Evolutionary conservation across 257 asterid genomes (phyloP), one percentile per base, ranked within the genome.

Genomic region (Scutellaria baicalensis): DNA sequence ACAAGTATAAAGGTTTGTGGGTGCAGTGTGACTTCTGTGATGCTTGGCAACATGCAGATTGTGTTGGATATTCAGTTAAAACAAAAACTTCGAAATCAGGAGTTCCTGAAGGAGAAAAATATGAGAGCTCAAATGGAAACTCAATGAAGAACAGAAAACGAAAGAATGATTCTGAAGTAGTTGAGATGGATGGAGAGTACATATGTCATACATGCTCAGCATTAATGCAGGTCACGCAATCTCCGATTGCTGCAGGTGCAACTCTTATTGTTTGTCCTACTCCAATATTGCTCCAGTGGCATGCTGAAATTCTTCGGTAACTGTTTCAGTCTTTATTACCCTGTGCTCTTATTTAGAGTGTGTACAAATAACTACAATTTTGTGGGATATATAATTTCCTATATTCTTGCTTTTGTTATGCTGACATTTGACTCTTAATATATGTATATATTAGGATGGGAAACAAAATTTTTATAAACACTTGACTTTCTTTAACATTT

Each of bases 251-350:
- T 66, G 76, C 99, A 38, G 93, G 96, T 77, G 97, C 97, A 70
- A 93, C 99, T 81, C 99, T 93, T 84, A 81, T 93, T 60, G 95
- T 93, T 77, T 93, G 97, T 84, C 99, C 99, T 72, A 84, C 97
- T 70, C 91, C 99, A 72, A 93, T 93, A 77, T 82, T 93, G 89
- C 84, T 84, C 81, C 99, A 93, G 88, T 93, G 99, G 99, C 96
- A 93, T 77, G 80, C 96, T 80, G 97, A 93, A 73, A 91, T 93
- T 82, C 79, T 87, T 70, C 97, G 97, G 99, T 93, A 93, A 78
- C 71, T 66, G 73, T 70, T 77, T 80, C 62, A 57, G 56, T 66
- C 74, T 73, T 80, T 63, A 49, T 68, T 65, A 49, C 54, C 58
- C 56, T 12, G 21, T 77, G 77, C 42, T 55, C 78, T 56, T 69